Base-by-base conservation (phyloP, 1,284 basidiomycete species). In the Cryptococcus sp. region DNA sequence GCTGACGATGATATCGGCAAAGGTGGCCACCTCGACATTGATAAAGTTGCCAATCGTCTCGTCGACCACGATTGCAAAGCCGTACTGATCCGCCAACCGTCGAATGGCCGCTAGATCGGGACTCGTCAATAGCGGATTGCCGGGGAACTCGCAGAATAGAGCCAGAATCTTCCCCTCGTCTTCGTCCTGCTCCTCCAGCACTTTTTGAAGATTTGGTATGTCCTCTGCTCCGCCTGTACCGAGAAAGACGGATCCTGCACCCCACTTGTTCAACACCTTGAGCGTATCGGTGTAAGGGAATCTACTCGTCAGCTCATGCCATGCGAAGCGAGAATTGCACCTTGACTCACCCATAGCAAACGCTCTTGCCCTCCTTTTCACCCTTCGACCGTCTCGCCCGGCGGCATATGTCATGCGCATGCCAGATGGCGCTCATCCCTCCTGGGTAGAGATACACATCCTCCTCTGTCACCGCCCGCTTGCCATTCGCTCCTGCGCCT, bases 241-340 rank as follows among this genome's bases (percentile, higher is more conserved):
- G 51, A 88, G 80, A 76, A 97, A 95, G 69, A 90, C 79, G 59
- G 86, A 91, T 0, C 95, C 95, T 1, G 88, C 87, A 1, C 95
- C 95, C 90, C 93, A 98, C 73, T 99, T 97, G 59, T 94, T 78
- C 4, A 99, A 77, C 37, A 95, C 82, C 73, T 98, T 98, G 53
- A 97, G 80, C n/a, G 94, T 97, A 71, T 98, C 95, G 9, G 85
- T 90, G 71, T 97, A 99, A 0, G 93, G 87, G 72, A 98, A 99
- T 18, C 93, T 94, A 63, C 23, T 16, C 33, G 25, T 33, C n/a
- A 48, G 47, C 24, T 21, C 5, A 18, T 23, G 7, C 14, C 14
- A 23, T 25, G 18, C 28, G 3, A n/a, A 24, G 22, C 26, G 12
- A 19, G 6, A 11, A 24, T 14, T n/a, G n/a, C n/a, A 10, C 4